Conservation (phyloP, 1,284 basidiomycete species). For the Ceratobasidium sp. region DNA sequence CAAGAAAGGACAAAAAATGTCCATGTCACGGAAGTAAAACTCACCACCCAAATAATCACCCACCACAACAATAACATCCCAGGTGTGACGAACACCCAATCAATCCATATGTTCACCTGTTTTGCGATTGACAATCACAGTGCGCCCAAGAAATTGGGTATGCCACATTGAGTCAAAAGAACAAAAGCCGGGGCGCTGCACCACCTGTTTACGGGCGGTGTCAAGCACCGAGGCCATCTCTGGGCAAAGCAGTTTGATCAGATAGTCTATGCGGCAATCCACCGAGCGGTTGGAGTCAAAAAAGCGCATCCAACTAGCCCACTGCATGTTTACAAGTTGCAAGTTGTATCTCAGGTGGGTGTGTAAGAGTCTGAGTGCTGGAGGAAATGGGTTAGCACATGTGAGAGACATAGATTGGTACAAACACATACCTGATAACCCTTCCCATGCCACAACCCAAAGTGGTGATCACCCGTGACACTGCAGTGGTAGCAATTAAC, state of each 20-base stretch:
- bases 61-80: neutral
- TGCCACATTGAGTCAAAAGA: neutral
- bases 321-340: neutral
- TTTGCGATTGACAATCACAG: neutral
- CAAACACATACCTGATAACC: neutral
- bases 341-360: neutral
- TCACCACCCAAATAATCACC: neutral
- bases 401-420: neutral
- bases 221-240: neutral
- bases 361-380: neutral
- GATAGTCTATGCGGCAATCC: neutral
- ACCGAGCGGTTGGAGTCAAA: neutral
- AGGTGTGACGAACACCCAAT: neutral
- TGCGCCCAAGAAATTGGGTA: neutral
- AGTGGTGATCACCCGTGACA: neutral
- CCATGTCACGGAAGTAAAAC: neutral
- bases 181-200: neutral
- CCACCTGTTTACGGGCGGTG: neutral
- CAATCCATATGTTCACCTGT: neutral
- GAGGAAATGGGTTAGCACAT: neutral
- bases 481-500: neutral
- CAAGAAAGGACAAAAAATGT: neutral
- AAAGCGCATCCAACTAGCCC: neutral
- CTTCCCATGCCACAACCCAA: neutral
- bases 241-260: neutral